These are phyloP conservation scores for Alternaria arborescens DNA, from an alignment of 2,329 filamentous ascomycete species.

Conservation along the genomic window DNA sequence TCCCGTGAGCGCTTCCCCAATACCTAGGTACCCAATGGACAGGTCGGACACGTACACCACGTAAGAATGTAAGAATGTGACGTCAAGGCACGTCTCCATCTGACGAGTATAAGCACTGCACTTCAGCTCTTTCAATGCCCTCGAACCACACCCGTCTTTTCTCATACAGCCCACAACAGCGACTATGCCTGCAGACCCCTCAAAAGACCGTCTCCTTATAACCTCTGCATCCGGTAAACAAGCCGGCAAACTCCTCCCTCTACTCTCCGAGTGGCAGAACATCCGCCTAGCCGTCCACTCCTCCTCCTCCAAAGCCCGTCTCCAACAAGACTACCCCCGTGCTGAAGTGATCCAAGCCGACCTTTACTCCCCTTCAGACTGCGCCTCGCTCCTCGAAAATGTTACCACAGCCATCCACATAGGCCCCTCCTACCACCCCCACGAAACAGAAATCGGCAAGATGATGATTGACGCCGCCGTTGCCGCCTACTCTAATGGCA, in stretches of 20 bases:
- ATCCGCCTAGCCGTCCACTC: slow-evolving; percentile 49
- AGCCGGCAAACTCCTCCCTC: slow-evolving; percentile 45
- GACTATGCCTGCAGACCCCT: slow-evolving; percentile 25
- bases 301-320: slow-evolving; percentile 32
- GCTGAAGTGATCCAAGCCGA: slow-evolving; percentile 46
- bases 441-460: slow-evolving; percentile 45
- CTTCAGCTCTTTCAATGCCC: too few relatives aligned
- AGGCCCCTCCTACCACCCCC: slow-evolving; percentile 47
- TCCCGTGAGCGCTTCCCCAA: too few relatives aligned
- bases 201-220: slow-evolving; percentile 48
- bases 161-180: background rate
- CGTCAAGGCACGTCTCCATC: background rate
- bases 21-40: too few relatives aligned
- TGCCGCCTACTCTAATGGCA: slow-evolving; percentile 22
- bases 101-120: background rate
- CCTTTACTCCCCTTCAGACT: slow-evolving; percentile 33
- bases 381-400: slow-evolving; percentile 34
- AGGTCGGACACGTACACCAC: background rate
- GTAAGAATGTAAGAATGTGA: background rate
- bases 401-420: slow-evolving; percentile 47
- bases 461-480: slow-evolving; percentile 51
- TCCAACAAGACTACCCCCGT: slow-evolving; percentile 41
- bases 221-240: slow-evolving; percentile 53
- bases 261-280: slow-evolving; percentile 41
- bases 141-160: background rate